phyloP scores from a whole-genome alignment of 2,329 filamentous ascomycete genomes.

The Zalaria obscura region DNA sequence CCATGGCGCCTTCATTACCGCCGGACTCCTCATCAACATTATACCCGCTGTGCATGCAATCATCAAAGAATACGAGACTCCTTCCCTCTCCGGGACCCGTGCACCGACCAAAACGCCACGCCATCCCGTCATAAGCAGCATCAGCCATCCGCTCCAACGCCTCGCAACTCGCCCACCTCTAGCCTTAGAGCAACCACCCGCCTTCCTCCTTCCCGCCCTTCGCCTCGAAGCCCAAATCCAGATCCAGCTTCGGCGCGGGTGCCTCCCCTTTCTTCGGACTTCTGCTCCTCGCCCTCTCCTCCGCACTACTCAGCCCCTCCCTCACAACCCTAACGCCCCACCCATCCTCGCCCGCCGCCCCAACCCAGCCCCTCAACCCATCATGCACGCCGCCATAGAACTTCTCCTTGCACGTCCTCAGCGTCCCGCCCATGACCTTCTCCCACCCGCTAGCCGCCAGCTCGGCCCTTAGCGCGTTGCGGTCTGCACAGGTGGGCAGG shows the following conservation, averaged over 20 bases:
- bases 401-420: constrained; percentile 92
- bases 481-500: constrained; percentile 51
- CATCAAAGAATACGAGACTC: too few species aligned
- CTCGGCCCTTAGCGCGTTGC: constrained; percentile 65
- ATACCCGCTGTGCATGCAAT: too few species aligned
- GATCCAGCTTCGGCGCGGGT: not conserved
- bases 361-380: constrained; percentile 77
- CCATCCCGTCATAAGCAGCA: too few species aligned
- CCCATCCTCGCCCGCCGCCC: constrained; percentile 70
- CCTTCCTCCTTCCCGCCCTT: not conserved
- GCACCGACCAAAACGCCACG: too few species aligned
- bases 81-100: too few species aligned
- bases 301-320: constrained; percentile 46
- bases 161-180: too few species aligned
- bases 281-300: constrained; percentile 17
- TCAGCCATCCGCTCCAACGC: too few species aligned
- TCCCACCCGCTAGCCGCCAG: constrained; percentile 80
- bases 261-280: constrained; percentile 22
- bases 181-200: not conserved
- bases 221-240: not conserved
- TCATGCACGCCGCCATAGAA: constrained; percentile 91
- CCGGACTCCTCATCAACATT: too few species aligned
- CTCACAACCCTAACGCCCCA: constrained; percentile 77
- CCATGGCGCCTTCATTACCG: too few species aligned
- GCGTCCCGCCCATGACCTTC: constrained; percentile 68